Evolutionary conservation across 176 grass and related monocot genomes (phyloP).

Genomic region (Olyra latifolia): DNA sequence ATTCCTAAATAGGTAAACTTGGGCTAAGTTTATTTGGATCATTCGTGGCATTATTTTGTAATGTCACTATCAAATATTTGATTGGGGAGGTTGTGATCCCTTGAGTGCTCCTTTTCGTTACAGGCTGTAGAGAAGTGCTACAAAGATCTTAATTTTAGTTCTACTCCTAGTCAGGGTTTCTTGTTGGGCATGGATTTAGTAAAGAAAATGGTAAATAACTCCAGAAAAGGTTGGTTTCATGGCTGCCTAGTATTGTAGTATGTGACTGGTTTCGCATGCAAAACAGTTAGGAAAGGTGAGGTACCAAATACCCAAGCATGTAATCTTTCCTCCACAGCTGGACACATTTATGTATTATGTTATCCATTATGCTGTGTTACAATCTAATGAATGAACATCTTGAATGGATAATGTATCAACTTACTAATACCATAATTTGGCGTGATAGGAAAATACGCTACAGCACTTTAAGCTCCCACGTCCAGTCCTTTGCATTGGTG

Average conservation of each 20-base stretch:
- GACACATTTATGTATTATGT: not conserved
- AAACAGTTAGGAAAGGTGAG: not conserved
- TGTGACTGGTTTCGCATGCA: not conserved
- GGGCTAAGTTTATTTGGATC: too few relatives aligned
- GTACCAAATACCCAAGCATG: not conserved
- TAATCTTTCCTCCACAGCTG: not conserved
- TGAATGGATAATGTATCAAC: not conserved
- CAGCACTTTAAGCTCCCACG: slow-evolving; percentile 74
- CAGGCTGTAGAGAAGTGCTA: not conserved
- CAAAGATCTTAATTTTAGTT: not conserved
- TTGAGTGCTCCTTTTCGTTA: not conserved
- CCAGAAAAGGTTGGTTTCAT: not conserved
- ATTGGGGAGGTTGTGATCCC: not conserved
- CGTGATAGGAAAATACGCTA: slow-evolving; percentile 58
- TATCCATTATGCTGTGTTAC: not conserved
- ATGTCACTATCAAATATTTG: not conserved
- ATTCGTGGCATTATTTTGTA: not conserved
- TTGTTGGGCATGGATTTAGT: not conserved
- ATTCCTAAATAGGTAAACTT: not conserved
- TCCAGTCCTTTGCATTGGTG: slow-evolving; percentile 76
- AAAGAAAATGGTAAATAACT: not conserved
- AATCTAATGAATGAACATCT: not conserved
- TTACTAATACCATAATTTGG: slow-evolving; percentile 27
- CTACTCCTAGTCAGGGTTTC: not conserved
- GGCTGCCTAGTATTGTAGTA: not conserved